Percentiles rank a stretch among this genome's conserved stretches.
Conservation (phyloP, 306 rosid species). For the Bauhinia variegata region DNA sequence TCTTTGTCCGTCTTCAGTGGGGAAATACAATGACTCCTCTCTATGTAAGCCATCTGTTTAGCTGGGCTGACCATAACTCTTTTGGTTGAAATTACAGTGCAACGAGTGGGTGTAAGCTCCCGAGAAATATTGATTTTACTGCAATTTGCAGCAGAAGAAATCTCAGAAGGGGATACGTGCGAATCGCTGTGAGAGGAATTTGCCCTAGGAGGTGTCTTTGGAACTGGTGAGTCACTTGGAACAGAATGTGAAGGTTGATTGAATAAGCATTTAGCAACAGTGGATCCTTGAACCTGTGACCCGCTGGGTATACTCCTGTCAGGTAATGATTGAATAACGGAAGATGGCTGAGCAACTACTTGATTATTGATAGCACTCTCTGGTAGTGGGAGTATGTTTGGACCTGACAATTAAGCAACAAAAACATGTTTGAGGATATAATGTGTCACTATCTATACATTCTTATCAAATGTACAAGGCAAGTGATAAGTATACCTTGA, state of each 20-base stretch:
- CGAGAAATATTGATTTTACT: conserved; percentile 44
- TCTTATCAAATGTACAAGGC: conserved; percentile 22
- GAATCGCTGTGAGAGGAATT: conserved; percentile 57
- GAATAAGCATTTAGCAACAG: conserved; percentile 76
- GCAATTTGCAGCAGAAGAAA: conserved; percentile 47
- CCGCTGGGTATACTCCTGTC: conserved; percentile 38
- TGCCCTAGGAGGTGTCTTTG: conserved; percentile 60
- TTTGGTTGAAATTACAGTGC: conserved; percentile 77
- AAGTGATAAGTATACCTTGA: conserved; percentile 44
- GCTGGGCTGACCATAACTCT: conserved; percentile 75
- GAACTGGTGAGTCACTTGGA: conserved; percentile 52
- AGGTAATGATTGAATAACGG: conserved; percentile 43
- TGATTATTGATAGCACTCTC: conserved; percentile 38
- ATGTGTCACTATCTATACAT: neutral
- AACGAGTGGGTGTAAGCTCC: conserved; percentile 51
- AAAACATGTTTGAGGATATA: neutral
- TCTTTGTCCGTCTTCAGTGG: conserved; percentile 53
- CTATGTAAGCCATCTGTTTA: conserved; percentile 65
- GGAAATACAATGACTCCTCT: conserved; percentile 68
- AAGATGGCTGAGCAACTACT: conserved; percentile 42
- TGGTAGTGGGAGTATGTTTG: conserved; percentile 39
- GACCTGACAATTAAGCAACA: conserved; percentile 40
- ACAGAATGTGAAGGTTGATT: conserved; percentile 51
- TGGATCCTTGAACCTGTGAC: conserved; percentile 55
- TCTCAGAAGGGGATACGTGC: conserved; percentile 58